These are phyloP conservation scores for Pseudonitzschia multiseries DNA, from an alignment of 108 stramenopile genomes.

Conservation along the genomic window DNA sequence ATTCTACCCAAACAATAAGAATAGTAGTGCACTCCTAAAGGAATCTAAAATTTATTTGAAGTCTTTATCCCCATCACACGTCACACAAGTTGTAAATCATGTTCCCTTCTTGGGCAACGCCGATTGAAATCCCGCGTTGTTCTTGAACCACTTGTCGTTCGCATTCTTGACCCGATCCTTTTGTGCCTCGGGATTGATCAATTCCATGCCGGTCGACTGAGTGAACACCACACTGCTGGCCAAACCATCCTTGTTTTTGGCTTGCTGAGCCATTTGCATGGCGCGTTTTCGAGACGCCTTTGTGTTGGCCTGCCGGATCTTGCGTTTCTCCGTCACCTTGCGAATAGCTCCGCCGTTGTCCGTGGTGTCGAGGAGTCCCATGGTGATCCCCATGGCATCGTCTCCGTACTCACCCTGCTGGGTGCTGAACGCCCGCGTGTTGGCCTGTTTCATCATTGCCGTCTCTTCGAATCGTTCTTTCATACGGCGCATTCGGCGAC, in stretches of 20 bases:
- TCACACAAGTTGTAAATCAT: neutral
- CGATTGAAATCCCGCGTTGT: constrained; percentile 83
- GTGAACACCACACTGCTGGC: constrained; percentile 86
- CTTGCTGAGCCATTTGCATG: constrained; percentile 45
- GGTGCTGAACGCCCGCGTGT: constrained; percentile 80
- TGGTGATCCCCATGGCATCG: constrained; percentile 91
- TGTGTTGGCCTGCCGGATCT: constrained; percentile 79
- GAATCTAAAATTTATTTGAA: too few species aligned
- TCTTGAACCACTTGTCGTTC: constrained; percentile 88
- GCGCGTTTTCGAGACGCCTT: constrained; percentile 72
- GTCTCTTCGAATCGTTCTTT: constrained; percentile 96
- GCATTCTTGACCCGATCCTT: constrained; percentile 64
- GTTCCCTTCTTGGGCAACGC: constrained; percentile 57
- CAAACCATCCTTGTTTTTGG: constrained; percentile 70
- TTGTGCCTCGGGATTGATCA: constrained; percentile 87
- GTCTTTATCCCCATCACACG: too few species aligned
- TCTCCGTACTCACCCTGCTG: constrained; percentile 92
- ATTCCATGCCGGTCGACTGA: constrained; percentile 78
- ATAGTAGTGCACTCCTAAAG: too few species aligned
- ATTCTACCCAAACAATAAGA: too few species aligned
- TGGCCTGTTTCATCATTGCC: constrained; percentile 92
- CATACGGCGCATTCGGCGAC: constrained; percentile 84
- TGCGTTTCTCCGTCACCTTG: constrained; percentile 67
- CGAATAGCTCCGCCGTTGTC: constrained; percentile 75
- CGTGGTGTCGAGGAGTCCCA: constrained; percentile 82